Conservation (phyloP, 129 eudicot genomes). For the Lonicera japonica region DNA sequence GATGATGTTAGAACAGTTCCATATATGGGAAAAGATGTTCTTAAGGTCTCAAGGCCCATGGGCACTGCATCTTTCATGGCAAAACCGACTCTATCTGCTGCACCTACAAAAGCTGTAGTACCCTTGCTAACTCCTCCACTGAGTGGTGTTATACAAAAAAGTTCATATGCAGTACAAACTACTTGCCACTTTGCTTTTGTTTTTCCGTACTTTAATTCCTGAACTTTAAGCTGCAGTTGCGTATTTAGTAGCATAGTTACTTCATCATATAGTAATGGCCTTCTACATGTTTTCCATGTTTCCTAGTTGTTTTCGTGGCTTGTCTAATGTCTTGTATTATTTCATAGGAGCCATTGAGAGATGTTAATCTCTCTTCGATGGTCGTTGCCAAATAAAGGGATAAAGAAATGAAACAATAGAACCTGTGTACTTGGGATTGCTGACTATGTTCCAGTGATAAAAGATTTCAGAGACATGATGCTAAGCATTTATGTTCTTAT, state of each 20-base stretch:
- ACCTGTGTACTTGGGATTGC: too few species aligned
- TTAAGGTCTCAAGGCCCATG: slow-evolving; percentile 45
- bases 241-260: background rate
- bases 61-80: slow-evolving; percentile 37
- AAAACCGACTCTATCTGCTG: slow-evolving; percentile 42
- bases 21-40: slow-evolving; percentile 41
- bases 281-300: background rate
- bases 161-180: slow-evolving; percentile 51
- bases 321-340: too few species aligned
- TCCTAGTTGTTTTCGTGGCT: too few species aligned
- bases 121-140: slow-evolving; percentile 40
- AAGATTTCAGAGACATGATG: too few species aligned
- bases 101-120: slow-evolving; percentile 34
- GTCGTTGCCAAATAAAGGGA: too few species aligned
- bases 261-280: background rate
- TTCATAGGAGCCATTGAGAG: too few species aligned
- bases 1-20: slow-evolving; percentile 47
- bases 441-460: too few species aligned
- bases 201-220: background rate
- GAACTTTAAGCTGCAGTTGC: background rate
- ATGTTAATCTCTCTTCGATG: too few species aligned
- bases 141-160: slow-evolving; percentile 36
- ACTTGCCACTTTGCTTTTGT: slow-evolving; percentile 5
- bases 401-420: too few species aligned
- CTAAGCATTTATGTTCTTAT: too few species aligned